Conservation (phyloP, 306 rosid genomes). For the Amphicarpaea edgeworthii region DNA sequence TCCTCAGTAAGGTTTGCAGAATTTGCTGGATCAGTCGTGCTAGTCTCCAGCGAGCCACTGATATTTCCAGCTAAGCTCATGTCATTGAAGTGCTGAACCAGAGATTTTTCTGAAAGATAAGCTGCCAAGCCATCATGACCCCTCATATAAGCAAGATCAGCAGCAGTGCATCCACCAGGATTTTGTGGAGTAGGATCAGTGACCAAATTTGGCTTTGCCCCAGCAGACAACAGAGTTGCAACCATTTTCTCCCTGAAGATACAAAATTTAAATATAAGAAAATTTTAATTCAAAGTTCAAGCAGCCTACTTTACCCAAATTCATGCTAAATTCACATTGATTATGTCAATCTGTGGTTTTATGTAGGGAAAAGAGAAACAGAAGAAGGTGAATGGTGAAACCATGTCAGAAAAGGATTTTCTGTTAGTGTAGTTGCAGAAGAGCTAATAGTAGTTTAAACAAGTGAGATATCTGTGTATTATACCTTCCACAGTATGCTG, state of each 20-base stretch:
- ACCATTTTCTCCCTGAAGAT: conserved; percentile 85
- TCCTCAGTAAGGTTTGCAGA: conserved; percentile 76
- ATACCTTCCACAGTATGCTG: conserved; percentile 88
- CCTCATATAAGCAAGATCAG: conserved; percentile 76
- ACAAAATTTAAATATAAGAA: conserved; percentile 35
- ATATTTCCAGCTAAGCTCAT: conserved; percentile 90
- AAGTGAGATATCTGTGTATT: conserved; percentile 21
- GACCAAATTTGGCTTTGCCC: conserved; percentile 94
- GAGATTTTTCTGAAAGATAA: conserved; percentile 91
- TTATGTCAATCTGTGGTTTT: conserved; percentile 13
- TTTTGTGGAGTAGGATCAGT: conserved; percentile 83
- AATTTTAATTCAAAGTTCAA: conserved; percentile 6
- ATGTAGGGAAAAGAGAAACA: conserved; percentile 1
- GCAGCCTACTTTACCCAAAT: conserved; percentile 26
- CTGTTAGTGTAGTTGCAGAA: conserved; percentile 18
- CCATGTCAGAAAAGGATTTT: conserved; percentile 38
- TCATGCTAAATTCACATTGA: conserved; percentile 28
- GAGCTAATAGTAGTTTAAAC: conserved; percentile 27
- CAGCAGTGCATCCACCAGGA: conserved; percentile 81
- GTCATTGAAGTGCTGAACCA: conserved; percentile 78
- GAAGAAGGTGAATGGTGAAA: conserved; percentile 25
- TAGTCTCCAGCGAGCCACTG: conserved; percentile 76
- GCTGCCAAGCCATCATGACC: conserved; percentile 89
- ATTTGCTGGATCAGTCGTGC: conserved; percentile 49
- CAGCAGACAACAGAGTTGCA: conserved; percentile 74